These are phyloP conservation scores for Plasmopara halstedii DNA, from an alignment of 352 stramenopile genomes.

Conservation along the genomic window DNA sequence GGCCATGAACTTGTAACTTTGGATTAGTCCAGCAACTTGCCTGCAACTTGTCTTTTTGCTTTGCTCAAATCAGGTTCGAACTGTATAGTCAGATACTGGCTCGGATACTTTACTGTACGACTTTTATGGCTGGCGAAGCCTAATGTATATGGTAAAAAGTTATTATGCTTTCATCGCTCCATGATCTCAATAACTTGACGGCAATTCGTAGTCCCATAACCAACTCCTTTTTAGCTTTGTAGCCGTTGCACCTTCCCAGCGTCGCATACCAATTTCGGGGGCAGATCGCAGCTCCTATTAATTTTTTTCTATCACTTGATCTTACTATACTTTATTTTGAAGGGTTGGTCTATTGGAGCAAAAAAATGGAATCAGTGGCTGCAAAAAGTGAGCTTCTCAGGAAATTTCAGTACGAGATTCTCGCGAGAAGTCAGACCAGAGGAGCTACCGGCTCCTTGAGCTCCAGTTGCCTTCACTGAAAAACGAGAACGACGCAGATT, in stretches of 20 bases:
- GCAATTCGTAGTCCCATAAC: neutral
- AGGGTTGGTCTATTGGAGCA: constrained; percentile 7
- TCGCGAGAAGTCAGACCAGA: constrained; percentile 22
- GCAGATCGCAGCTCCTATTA: constrained; percentile 8
- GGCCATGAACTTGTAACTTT: no score
- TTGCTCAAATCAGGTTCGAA: constrained; percentile 13
- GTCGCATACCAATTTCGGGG: constrained; percentile 2
- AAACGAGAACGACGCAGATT: constrained; percentile 5
- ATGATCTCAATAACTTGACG: neutral
- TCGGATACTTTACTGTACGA: neutral
- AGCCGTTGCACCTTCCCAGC: constrained; percentile 9
- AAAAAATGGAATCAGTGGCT: constrained; percentile 10
- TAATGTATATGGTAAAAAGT: no score
- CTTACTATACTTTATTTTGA: constrained; percentile 9
- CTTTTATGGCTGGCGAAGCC: no score
- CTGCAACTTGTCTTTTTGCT: constrained; percentile 3
- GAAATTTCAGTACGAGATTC: constrained; percentile 22
- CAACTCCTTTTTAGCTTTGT: neutral
- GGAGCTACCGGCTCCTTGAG: constrained; percentile 7
- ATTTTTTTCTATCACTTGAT: constrained; percentile 10
- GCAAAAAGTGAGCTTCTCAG: constrained; percentile 16
- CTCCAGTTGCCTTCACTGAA: constrained; percentile 6
- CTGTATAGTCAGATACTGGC: constrained; percentile 3
- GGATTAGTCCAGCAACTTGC: neutral
- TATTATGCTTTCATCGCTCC: neutral